phyloP scores from a whole-genome alignment of 179 eudicot genomes.

The Sideroxylon spinosum region DNA sequence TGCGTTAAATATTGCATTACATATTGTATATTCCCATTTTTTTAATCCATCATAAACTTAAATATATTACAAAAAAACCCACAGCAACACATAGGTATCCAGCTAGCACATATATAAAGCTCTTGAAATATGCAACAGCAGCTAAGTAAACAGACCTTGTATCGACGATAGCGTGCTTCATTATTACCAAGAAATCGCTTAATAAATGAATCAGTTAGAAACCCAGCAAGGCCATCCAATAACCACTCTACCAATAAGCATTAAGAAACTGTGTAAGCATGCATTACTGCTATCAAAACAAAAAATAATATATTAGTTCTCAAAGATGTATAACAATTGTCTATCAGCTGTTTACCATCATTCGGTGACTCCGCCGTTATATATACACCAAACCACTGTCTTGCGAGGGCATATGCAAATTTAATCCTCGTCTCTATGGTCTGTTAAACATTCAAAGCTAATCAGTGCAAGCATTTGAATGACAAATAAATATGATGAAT shows the following conservation, averaged over 20 bases:
- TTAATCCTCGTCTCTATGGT: constrained; percentile 83
- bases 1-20: not conserved
- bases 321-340: not conserved
- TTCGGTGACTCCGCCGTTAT: constrained; percentile 81
- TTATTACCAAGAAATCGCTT: constrained; percentile 86
- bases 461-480: not conserved
- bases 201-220: constrained; percentile 71
- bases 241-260: constrained; percentile 70
- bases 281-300: not conserved
- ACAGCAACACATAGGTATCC: no score
- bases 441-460: constrained; percentile 33
- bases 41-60: no score
- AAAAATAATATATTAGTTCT: constrained; percentile 15
- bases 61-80: no score
- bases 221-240: constrained; percentile 95
- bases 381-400: constrained; percentile 98
- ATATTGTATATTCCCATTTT: not conserved
- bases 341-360: constrained; percentile 62
- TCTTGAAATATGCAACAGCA: not conserved
- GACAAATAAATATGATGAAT: not conserved
- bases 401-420: constrained; percentile 88
- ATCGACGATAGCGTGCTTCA: constrained; percentile 90
- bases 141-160: constrained; percentile 57
- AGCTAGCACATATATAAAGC: not conserved
- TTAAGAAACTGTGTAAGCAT: not conserved